Evolutionary conservation across 768 basidiomycete genomes (phyloP), one percentile per base, ranked within the genome.

Genomic region (Coprinopsis marcescibilis): DNA sequence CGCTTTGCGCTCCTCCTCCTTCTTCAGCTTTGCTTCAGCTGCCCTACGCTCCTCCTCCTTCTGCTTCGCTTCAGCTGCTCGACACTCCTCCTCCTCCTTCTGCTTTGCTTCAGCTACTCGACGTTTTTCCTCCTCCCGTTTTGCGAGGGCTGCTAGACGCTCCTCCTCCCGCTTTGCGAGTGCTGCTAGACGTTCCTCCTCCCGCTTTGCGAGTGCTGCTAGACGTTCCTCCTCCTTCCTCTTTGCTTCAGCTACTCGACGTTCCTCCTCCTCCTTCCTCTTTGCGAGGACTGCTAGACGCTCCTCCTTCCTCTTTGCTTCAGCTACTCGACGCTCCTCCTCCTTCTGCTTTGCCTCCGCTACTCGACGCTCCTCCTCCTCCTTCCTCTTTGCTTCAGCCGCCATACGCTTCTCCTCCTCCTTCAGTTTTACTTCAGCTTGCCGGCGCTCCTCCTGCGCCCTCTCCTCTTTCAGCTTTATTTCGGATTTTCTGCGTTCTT

Each of bases 1-100:
- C 40, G 7, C 24, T 6, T 20, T 42, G 33, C 15, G 24, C 21
- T 24, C 35, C 29, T 33, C 39, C 33, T 30, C 45, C 46, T 17
- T 24, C 30, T 20, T n/a, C n/a, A n/a, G n/a, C n/a, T n/a, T n/a
- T n/a, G n/a, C 36, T 4, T 10, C 21, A 24, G 35, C 40, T 33
- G 33, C 20, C 29, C 25, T 33, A 25, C 14, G 21, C 33, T 50
- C 50, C 32, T 43, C 51, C 43, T 13, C 40, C 42, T 34, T 52
- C 40, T 47, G 37, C 48, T 13, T 38, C 24, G 35, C 37, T n/a
- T 37, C 27, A 24, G 15, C 41, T 14, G 21, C 33, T 26, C 38
- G 19, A 3, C 13, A 15, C 33, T 43, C 46, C 33, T 32, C 54
- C 33, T 46, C 32, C 42, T 50, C 49, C 38, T 20, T n/a, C 32